Base-by-base conservation (phyloP, 192 early-diverging fungal species). In the Obelidium mucronatum region DNA sequence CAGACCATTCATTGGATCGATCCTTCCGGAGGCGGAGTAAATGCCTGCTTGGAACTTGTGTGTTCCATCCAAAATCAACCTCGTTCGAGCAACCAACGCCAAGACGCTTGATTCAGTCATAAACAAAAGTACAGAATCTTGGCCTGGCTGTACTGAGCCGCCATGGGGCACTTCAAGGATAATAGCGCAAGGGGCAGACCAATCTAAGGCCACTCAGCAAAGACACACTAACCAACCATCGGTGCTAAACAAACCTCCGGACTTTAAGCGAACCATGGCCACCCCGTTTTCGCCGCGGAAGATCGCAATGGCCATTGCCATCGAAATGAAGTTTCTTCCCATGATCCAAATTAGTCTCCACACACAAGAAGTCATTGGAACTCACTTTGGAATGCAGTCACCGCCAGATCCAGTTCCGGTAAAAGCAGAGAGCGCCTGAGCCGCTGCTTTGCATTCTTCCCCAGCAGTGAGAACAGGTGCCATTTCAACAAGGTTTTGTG, bases 161-260 rank as follows among this genome's bases (percentile, higher is more conserved):
- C 31, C 58, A 48, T 77, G 66, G 13, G 81, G 81, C n/a, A 78
- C 78, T 68, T 87, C 75, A 5, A 86, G 76, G 34, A 77, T 76
- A 56, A 88, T 86, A 26, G 85, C 87, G 58, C 87, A 88, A 30
- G 87, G 87, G 42, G 87, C 87, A 40, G 81, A 83, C 87, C 87
- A 88, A 59, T 88, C 87, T 85, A 67, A n/a, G n/a, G n/a, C n/a
- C n/a, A n/a, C n/a, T n/a, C n/a, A n/a, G n/a, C 5, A 55, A 31
- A 24, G 30, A 56, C 26, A 2, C 17, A 37, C 15, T 48, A 44
- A 28, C 26, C 22, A 48, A 39, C n/a, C 33, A 19, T 54, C 22
- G 33, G 11, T 65, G 53, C 34, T n/a, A 26, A 36, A 61, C 70
- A 2, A 36, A 86, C 86, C 86, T 80, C 87, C 87, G 17, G 76